phyloP scores from a whole-genome alignment of 2,329 filamentous ascomycete genomes.

The Colletotrichum euphorbiae region DNA sequence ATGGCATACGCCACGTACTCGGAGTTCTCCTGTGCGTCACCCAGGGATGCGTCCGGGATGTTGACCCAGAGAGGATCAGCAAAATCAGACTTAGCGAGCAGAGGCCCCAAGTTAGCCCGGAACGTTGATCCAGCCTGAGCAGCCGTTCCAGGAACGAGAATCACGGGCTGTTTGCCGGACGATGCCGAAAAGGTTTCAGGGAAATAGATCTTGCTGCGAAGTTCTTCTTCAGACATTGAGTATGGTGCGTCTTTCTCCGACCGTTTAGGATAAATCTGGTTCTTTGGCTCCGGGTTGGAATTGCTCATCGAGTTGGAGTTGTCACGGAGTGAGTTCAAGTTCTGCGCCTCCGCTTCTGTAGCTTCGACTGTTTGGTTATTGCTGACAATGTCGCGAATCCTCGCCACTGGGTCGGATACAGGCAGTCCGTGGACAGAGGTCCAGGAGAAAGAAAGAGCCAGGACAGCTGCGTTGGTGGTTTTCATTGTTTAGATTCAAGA shows the following conservation, averaged over 20 bases:
- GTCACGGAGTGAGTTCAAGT: background rate
- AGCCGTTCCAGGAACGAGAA: conserved; percentile 64
- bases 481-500: background rate
- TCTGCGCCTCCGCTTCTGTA: background rate
- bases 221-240: conserved; percentile 55
- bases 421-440: background rate
- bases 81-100: conserved; percentile 55
- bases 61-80: conserved; percentile 69
- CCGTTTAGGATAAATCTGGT: conserved; percentile 51
- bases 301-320: conserved; percentile 15
- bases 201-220: conserved; percentile 65
- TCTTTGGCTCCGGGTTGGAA: conserved; percentile 15
- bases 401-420: background rate
- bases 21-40: conserved; percentile 61
- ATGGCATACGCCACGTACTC: conserved; percentile 70
- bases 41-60: conserved; percentile 59
- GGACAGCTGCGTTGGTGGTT: background rate
- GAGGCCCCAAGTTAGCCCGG: conserved; percentile 60
- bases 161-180: conserved; percentile 55
- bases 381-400: background rate
- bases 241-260: conserved; percentile 59
- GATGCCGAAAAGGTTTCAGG: conserved; percentile 60
- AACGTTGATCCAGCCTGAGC: conserved; percentile 53
- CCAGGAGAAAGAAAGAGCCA: background rate
- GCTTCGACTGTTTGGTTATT: background rate